phyloP scores from a whole-genome alignment of 371 early-diverging fungal species.

The Mortierella sp. region DNA sequence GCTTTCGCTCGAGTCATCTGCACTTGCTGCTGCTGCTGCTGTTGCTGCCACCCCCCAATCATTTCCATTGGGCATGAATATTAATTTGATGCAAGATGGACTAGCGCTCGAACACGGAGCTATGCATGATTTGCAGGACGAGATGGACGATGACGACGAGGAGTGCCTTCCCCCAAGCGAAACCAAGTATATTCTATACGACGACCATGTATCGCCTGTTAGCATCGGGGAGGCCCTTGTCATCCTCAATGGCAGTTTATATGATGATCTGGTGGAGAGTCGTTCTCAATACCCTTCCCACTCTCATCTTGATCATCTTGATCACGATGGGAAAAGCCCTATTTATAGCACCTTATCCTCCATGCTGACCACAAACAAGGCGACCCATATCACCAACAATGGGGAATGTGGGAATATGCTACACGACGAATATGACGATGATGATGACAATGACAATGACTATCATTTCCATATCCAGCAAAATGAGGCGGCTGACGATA shows the following conservation, averaged over 20 bases:
- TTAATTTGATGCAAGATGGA: conserved; percentile 1
- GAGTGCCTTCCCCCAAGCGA: conserved; percentile 52
- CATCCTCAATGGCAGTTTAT: conserved; percentile 26
- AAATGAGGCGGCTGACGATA: background rate
- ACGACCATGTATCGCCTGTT: conserved; percentile 48
- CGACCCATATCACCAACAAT: background rate
- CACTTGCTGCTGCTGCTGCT: conserved; percentile 16
- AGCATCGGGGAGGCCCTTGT: conserved; percentile 34
- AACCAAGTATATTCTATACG: conserved; percentile 51
- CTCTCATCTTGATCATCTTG: background rate
- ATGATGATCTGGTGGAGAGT: conserved; percentile 18
- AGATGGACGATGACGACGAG: conserved; percentile 40
- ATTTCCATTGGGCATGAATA: conserved; percentile 7
- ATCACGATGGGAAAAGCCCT: conserved; percentile 1
- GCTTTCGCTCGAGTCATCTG: conserved; percentile 27
- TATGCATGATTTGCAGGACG: conserved; percentile 21
- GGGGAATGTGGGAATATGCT: background rate
- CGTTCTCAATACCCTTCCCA: background rate
- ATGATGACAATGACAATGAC: background rate
- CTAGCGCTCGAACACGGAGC: conserved; percentile 10
- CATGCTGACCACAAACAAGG: background rate
- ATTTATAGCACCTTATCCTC: conserved; percentile 15
- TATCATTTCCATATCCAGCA: background rate
- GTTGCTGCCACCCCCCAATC: conserved; percentile 4
- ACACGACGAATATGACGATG: background rate